phyloP scores from a whole-genome alignment of 495 filamentous ascomycete species.

The Penicillium riverlandense region DNA sequence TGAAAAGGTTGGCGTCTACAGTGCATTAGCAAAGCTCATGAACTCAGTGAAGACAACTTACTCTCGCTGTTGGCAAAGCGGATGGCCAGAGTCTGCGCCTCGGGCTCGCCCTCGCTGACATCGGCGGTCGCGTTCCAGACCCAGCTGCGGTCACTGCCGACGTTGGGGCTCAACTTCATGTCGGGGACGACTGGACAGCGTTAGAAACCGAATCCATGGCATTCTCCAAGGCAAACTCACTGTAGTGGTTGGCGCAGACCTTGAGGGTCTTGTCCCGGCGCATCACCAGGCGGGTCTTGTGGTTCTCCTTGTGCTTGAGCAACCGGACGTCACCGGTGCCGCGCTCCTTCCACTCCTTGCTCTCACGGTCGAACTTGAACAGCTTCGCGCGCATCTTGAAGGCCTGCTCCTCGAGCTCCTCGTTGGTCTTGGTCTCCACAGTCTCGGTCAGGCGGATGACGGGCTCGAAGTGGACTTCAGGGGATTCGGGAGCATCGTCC shows the following conservation, averaged over 20 bases:
- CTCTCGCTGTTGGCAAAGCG: constrained; percentile 97
- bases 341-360: constrained; percentile 97
- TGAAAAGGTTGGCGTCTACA: constrained; percentile 91
- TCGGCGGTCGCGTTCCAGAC: constrained; percentile 98
- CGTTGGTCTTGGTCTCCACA: constrained; percentile 94
- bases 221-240: constrained; percentile 45
- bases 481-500: constrained; percentile 71
- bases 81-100: constrained; percentile 92
- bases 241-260: constrained; percentile 99
- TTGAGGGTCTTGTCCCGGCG: constrained; percentile 98
- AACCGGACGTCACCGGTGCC: constrained; percentile 94
- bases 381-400: constrained; percentile 99
- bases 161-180: constrained; percentile 97
- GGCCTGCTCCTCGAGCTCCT: constrained; percentile 91
- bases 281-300: constrained; percentile 97
- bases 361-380: constrained; percentile 90
- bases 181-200: constrained; percentile 77
- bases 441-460: constrained; percentile 92
- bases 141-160: constrained; percentile 96
- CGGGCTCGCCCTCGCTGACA: constrained; percentile 95
- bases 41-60: constrained; percentile 42
- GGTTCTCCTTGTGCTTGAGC: constrained; percentile 97
- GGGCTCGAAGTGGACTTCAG: constrained; percentile 94
- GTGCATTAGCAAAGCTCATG: constrained; percentile 2
- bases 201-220: constrained; percentile 4